A percentile compares a stretch with the other conserved stretches of the same genome.
These are phyloP conservation scores for Aspergillus persii DNA, from an alignment of 2,329 filamentous ascomycete genomes.

Conservation along the genomic window DNA sequence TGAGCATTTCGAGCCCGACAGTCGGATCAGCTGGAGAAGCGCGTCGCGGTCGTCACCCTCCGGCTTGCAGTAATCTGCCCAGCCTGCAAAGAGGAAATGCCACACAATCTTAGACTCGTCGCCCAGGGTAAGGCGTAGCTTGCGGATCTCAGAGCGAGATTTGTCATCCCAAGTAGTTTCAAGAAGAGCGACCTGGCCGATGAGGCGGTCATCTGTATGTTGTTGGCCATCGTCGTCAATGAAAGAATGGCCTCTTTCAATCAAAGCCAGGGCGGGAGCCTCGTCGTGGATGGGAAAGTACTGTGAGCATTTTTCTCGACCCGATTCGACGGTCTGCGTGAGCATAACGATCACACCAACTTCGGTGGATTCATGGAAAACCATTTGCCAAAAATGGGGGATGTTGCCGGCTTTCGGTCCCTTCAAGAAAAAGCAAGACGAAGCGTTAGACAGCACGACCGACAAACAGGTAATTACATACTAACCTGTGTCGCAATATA, in stretches of 20 bases:
- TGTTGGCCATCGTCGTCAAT: slow-evolving; percentile 60
- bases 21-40: slow-evolving; percentile 51
- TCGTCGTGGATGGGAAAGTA: slow-evolving; percentile 71
- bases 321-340: slow-evolving; percentile 78
- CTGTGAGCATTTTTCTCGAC: slow-evolving; percentile 78
- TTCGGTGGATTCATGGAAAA: slow-evolving; percentile 73
- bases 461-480: background rate
- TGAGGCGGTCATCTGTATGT: slow-evolving; percentile 62
- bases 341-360: slow-evolving; percentile 90
- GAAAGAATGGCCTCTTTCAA: slow-evolving; percentile 35
- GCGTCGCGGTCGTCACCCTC: slow-evolving; percentile 52
- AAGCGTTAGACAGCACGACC: background rate
- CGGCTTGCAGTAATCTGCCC: slow-evolving; percentile 89
- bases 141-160: slow-evolving; percentile 68
- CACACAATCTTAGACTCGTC: slow-evolving; percentile 65
- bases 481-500: slow-evolving; percentile 85
- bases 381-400: slow-evolving; percentile 92
- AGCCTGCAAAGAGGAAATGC: slow-evolving; percentile 82
- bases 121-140: slow-evolving; percentile 56
- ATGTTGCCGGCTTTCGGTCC: slow-evolving; percentile 76
- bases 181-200: slow-evolving; percentile 65
- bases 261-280: slow-evolving; percentile 48
- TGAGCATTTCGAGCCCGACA: slow-evolving; percentile 45
- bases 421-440: slow-evolving; percentile 28
- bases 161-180: slow-evolving; percentile 54